These are phyloP conservation scores for Neurospora sp. DNA, from an alignment of 495 filamentous ascomycete species.

Conservation along the genomic window DNA sequence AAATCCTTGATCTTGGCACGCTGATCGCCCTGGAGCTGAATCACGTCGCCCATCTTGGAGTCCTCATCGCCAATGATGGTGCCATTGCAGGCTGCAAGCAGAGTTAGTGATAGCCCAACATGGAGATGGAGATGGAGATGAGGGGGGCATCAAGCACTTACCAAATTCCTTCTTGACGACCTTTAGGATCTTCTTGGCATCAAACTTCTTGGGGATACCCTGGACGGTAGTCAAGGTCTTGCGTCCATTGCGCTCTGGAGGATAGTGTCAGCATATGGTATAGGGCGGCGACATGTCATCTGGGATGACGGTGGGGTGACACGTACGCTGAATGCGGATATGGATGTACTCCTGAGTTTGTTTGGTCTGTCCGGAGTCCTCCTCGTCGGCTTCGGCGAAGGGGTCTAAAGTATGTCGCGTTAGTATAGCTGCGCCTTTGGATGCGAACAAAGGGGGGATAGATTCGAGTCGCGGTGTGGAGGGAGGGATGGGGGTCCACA, in stretches of 20 bases:
- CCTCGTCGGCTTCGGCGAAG: constrained; percentile 99
- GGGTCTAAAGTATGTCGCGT: constrained; percentile 55
- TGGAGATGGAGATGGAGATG: background rate
- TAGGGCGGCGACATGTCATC: constrained; percentile 6
- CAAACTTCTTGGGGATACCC: constrained; percentile 95
- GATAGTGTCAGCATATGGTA: background rate
- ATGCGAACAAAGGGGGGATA: background rate
- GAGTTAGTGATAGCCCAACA: constrained; percentile 4
- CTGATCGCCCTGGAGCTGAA: constrained; percentile 98
- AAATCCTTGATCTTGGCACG: constrained; percentile 98
- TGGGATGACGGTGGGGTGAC: background rate
- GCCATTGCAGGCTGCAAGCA: constrained; percentile 87
- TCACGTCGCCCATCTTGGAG: constrained; percentile 89
- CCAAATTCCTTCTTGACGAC: constrained; percentile 99
- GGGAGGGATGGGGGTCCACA: constrained; percentile 1
- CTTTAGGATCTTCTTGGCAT: constrained; percentile 99
- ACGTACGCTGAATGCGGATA: constrained; percentile 98
- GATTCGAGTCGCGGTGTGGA: background rate
- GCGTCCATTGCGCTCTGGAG: constrained; percentile 97
- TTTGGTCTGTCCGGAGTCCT: constrained; percentile 89
- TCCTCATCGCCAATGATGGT: constrained; percentile 94
- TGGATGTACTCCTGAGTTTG: constrained; percentile 94
- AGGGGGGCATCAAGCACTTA: constrained; percentile 35
- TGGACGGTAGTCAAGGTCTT: constrained; percentile 99
- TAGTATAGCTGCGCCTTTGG: constrained; percentile 6